Evolutionary conservation across 306 rosid species (phyloP), one percentile per base, ranked within the genome.

Genomic region (Albizia julibrissin): DNA sequence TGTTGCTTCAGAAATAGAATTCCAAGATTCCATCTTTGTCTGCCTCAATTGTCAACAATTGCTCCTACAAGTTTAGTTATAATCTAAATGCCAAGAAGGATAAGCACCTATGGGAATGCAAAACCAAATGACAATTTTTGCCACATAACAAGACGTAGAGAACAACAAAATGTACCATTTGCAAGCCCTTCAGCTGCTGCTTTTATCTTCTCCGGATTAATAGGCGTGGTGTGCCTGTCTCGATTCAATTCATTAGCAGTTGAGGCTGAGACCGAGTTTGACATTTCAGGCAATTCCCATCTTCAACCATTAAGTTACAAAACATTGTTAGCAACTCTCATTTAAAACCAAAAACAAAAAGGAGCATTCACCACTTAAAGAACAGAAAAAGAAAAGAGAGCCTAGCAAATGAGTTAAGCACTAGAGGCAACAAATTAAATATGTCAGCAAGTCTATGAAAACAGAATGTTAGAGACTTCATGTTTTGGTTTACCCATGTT

Each of bases 141-240:
- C 2, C 39, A 65, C 10, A 65, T 10, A 4, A 69, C 64, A 75
- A 64, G 52, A 3, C 8, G 84, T 40, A 16, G 61, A 54, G 71
- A 81, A 33, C 69, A 81, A 31, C 1, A 69, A 81, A 81, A 82
- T 81, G 61, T 87, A 93, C 99, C 75, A 61, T 87, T 76, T 12
- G 90, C 77, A 77, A 95, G 87, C 69, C 99, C 98, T 87, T 95
- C 98, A 72, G 95, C 90, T 71, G 97, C 97, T 71, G 97, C 99
- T 85, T 92, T 95, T 79, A 93, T 75, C 91, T 95, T 95, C 77
- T 93, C 93, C 19, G 97, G 91, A 80, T 88, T 89, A 64, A 84
- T 68, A 24, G 88, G 87, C 1, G 31, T 37, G 43, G 29, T 40
- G 46, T 83, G 81, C 85, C 84, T 88, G 19, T 95, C 95, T 74